Conservation (phyloP, 768 basidiomycete genomes). For the Hygrophorus pudorinus region DNA sequence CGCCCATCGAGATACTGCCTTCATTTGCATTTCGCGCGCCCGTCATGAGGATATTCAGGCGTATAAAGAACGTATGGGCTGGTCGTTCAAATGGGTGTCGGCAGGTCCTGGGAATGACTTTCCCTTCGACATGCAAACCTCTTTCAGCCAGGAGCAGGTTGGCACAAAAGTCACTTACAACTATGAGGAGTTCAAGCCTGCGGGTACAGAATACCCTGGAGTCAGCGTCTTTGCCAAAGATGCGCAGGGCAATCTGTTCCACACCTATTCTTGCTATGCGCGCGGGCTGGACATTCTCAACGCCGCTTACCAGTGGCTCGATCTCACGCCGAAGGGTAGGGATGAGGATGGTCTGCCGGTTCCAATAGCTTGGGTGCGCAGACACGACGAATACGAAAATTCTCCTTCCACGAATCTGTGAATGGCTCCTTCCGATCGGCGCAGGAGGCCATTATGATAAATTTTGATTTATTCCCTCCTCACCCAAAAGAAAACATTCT, state of each 20-base stretch:
- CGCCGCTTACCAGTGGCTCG: slow-evolving; percentile 5
- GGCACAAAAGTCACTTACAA: slow-evolving; percentile 2
- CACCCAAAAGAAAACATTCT: too few relatives aligned
- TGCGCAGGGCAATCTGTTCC: slow-evolving; percentile 3
- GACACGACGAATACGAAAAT: slow-evolving; percentile 4
- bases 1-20: slow-evolving; percentile 2
- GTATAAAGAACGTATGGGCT: slow-evolving; percentile 6
- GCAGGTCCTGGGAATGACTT: slow-evolving; percentile 2
- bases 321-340: slow-evolving; percentile 4
- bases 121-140: neutral
- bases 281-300: slow-evolving; percentile 3
- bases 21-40: slow-evolving; percentile 1
- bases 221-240: slow-evolving; percentile 5
- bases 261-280: slow-evolving; percentile 4
- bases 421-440: too few relatives aligned
- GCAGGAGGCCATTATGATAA: too few relatives aligned
- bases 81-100: slow-evolving; percentile 4
- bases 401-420: neutral
- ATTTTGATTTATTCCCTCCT: too few relatives aligned
- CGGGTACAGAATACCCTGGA: slow-evolving; percentile 1
- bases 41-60: neutral
- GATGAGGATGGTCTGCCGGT: neutral
- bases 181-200: slow-evolving; percentile 1
- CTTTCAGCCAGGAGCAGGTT: slow-evolving; percentile 4
- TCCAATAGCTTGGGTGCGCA: slow-evolving; percentile 1